These are phyloP conservation scores for Polychaeton citri DNA, from an alignment of 2,329 filamentous ascomycete species.

Conservation along the genomic window DNA sequence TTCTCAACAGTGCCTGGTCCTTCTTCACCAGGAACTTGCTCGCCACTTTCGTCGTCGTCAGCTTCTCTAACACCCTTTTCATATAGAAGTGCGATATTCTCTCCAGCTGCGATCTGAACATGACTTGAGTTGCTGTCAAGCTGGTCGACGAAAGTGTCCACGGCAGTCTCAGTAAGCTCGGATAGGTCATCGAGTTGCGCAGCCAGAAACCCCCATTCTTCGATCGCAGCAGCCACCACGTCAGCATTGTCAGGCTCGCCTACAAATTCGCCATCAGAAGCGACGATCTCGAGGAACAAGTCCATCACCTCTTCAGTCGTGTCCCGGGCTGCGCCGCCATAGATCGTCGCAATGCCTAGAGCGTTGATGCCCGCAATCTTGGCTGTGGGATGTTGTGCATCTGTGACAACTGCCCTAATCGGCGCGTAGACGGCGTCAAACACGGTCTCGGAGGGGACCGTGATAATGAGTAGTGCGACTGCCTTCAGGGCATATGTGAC, in stretches of 20 bases:
- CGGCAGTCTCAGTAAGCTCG: conserved; percentile 57
- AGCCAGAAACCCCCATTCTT: conserved; percentile 68
- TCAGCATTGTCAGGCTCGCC: conserved; percentile 56
- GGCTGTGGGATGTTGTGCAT: conserved; percentile 49
- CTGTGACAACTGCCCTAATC: conserved; percentile 51
- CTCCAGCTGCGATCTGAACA: conserved; percentile 65
- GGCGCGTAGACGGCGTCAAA: conserved; percentile 48
- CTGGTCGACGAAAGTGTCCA: conserved; percentile 75
- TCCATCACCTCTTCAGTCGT: conserved; percentile 58
- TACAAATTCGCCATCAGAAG: conserved; percentile 62
- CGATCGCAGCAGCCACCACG: conserved; percentile 61
- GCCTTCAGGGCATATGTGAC: conserved; percentile 58
- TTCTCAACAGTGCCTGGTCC: conserved; percentile 40
- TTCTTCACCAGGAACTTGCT: conserved; percentile 32
- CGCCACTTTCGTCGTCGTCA: conserved; percentile 27
- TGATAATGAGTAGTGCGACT: conserved; percentile 56
- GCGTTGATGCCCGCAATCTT: conserved; percentile 63
- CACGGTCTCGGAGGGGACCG: conserved; percentile 49
- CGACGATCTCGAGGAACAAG: conserved; percentile 62
- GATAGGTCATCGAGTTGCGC: conserved; percentile 66
- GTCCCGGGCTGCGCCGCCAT: conserved; percentile 58
- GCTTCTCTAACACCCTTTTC: conserved; percentile 54
- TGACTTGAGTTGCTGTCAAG: conserved; percentile 59
- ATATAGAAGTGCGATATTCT: conserved; percentile 71
- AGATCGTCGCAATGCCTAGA: conserved; percentile 58